Base-by-base conservation (phyloP, 129 eudicot genomes). In the Artemisia tridentata region DNA sequence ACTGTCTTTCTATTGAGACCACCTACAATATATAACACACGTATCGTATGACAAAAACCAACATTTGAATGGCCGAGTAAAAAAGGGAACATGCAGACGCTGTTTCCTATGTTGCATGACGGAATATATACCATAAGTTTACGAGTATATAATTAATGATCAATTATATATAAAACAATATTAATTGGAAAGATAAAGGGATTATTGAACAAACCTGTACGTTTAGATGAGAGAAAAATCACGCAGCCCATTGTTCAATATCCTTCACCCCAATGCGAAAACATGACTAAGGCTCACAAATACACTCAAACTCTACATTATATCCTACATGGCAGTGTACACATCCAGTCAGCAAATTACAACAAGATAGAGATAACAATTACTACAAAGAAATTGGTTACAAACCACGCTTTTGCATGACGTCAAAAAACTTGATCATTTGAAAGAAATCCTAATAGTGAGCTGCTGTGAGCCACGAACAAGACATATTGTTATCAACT, bases 31-130 rank as follows among this genome's bases (percentile, higher is more conserved):
- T 64, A 7, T 3, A 11, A 12, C 18, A 64, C 29, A 38, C 48
- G 1, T 41, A 41, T 34, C 50, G 15, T 31, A 43, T 17, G 31
- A 34, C 41, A 51, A 38, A 64, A 17, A 9, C n/a, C 12, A 14
- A 34, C 57, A 45, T 72, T 11, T 21, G 16, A 45, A 20, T 21
- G 57, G 45, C 27, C 49, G 17, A 59, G 58, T 19, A 59, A 49
- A 59, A 27, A 25, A n/a, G 27, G 31, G 60, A 27, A 60, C 75
- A 72, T 72, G 58, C 55, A 72, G 45, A 58, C 5, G 25, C 43
- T 45, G 48, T 41, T 71, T 57, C 67, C 27, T 46, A 23, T 25
- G 41, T 58, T 58, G 54, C 75, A 19, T 23, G 63, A 41, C 38
- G 21, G 27, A 45, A n/a, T 51, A 47, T 10, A 27, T 69, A 50